phyloP scores from a whole-genome alignment of 345 rosid species.

The Diplotaxis tenuifolia region DNA sequence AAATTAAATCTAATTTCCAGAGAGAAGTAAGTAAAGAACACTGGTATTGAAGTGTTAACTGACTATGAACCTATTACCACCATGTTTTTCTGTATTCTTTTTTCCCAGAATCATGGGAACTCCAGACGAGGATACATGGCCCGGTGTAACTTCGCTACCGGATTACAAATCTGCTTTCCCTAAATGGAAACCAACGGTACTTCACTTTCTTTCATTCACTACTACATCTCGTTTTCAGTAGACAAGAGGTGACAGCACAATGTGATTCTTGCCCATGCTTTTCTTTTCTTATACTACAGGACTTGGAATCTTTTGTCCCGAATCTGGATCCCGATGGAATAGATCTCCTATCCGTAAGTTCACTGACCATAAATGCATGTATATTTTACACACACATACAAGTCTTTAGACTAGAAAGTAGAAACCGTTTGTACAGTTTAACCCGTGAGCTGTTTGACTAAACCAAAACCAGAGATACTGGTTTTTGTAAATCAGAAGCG shows the following conservation, averaged over 20 bases:
- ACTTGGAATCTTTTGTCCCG: no score
- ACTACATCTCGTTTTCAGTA: neutral
- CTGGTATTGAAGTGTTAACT: neutral
- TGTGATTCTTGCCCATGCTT: neutral
- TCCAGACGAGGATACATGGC: constrained; percentile 89
- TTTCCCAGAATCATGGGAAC: constrained; percentile 75
- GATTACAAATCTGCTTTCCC: constrained; percentile 94
- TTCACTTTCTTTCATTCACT: neutral
- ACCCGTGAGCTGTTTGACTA: neutral
- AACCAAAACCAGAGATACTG: neutral
- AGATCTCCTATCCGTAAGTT: no score
- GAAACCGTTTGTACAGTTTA: no score
- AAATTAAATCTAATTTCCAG: neutral
- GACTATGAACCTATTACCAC: neutral
- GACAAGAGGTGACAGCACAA: neutral
- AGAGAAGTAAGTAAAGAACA: neutral
- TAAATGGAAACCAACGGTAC: constrained; percentile 85
- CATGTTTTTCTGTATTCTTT: neutral
- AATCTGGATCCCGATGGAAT: no score
- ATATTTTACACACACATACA: no score
- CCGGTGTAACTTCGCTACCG: constrained; percentile 87
- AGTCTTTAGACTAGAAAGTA: no score
- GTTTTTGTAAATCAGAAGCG: neutral
- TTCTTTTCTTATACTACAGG: no score
- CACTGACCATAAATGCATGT: no score